Percentiles rank a stretch among this genome's conserved stretches.
phyloP scores from a whole-genome alignment of 176 grass and related monocot species.

The Carex littledalei region DNA sequence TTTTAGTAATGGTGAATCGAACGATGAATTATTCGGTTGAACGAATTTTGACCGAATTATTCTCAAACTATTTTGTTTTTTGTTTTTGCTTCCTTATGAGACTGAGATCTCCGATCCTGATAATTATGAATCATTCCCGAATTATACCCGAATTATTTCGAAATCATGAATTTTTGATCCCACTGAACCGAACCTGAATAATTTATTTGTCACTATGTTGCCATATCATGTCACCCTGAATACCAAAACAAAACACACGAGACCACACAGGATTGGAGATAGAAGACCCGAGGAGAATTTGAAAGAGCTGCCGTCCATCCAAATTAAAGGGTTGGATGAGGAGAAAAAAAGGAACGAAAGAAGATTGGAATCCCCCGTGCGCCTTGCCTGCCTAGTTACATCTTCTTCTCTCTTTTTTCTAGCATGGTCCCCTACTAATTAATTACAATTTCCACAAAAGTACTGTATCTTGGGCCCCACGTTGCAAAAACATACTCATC shows the following conservation, averaged over 20 bases:
- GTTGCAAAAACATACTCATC: background rate
- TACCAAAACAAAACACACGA: background rate
- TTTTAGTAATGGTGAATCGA: too few species aligned
- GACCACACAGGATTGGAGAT: background rate
- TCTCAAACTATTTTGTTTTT: too few species aligned
- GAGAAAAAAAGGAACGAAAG: background rate
- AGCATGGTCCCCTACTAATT: slow-evolving; percentile 2
- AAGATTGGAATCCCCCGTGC: slow-evolving; percentile 19
- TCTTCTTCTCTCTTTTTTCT: background rate
- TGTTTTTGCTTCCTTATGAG: too few species aligned
- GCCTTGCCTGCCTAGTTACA: slow-evolving; percentile 5
- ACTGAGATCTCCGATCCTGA: too few species aligned
- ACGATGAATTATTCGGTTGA: too few species aligned
- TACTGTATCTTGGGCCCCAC: background rate
- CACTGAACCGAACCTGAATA: too few species aligned
- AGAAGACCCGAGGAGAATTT: background rate
- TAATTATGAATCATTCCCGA: too few species aligned
- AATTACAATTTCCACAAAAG: slow-evolving; percentile 10
- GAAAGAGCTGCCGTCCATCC: slow-evolving; percentile 5
- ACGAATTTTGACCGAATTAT: too few species aligned
- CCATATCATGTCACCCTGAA: background rate
- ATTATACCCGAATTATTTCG: too few species aligned
- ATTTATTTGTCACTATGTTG: too few species aligned
- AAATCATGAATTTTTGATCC: too few species aligned
- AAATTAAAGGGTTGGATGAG: background rate